These are phyloP conservation scores for Mimosa pudica DNA, from an alignment of 306 rosid genomes.

Conservation along the genomic window DNA sequence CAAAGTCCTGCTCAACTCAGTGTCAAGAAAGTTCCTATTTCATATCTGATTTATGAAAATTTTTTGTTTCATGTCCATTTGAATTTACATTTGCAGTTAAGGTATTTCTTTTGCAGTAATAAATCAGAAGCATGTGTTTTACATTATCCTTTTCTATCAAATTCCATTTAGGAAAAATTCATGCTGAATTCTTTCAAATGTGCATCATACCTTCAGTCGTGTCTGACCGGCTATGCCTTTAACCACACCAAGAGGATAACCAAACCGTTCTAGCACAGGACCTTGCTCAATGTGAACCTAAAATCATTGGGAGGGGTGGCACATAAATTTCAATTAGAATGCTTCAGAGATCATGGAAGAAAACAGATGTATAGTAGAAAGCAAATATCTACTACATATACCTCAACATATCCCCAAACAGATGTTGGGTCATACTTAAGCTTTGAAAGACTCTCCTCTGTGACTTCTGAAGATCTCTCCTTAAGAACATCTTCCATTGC, in stretches of 20 bases:
- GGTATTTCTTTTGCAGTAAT: neutral
- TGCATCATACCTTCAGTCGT: constrained; percentile 71
- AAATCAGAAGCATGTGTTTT: constrained; percentile 1
- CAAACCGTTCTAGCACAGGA: constrained; percentile 79
- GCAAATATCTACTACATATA: constrained; percentile 32
- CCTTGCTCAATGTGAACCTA: constrained; percentile 99
- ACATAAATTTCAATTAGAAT: constrained; percentile 12
- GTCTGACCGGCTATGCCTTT: constrained; percentile 98
- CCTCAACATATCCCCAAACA: constrained; percentile 94
- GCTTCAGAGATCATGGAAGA: constrained; percentile 4
- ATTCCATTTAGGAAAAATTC: neutral
- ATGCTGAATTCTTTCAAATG: neutral
- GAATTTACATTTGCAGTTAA: neutral
- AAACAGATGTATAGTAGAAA: constrained; percentile 11
- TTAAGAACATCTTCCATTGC: constrained; percentile 63
- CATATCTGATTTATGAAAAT: neutral
- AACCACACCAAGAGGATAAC: constrained; percentile 90
- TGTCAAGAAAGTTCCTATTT: neutral
- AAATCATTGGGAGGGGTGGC: constrained; percentile 16
- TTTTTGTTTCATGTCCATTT: neutral
- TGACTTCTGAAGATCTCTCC: constrained; percentile 60
- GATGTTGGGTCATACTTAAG: constrained; percentile 85
- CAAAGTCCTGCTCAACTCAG: neutral
- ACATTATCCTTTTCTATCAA: neutral
- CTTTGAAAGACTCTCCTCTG: constrained; percentile 63